phyloP scores from a whole-genome alignment of 2,329 filamentous ascomycete species.

The Fusarium foetens region DNA sequence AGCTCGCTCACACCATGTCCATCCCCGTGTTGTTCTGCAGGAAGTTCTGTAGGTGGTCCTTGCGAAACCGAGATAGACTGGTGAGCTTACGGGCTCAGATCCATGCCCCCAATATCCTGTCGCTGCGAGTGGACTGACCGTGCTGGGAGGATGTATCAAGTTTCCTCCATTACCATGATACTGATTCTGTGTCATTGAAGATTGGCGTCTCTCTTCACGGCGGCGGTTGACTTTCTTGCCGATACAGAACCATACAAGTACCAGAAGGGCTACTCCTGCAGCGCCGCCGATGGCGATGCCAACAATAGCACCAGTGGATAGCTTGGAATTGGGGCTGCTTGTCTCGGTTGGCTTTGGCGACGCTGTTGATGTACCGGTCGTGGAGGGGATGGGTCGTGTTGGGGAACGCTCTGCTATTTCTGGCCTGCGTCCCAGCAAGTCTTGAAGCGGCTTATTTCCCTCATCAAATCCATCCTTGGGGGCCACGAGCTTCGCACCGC shows the following conservation, averaged over 20 bases:
- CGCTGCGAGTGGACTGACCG: background rate
- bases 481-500: background rate
- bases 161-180: background rate
- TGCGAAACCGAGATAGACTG: background rate
- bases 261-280: rapidly evolving
- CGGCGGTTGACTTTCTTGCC: background rate
- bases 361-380: background rate
- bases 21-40: background rate
- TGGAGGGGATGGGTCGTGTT: background rate
- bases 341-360: background rate
- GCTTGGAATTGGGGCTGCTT: background rate
- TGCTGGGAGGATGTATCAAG: background rate
- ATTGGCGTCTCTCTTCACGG: background rate
- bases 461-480: background rate
- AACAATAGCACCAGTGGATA: background rate
- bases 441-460: background rate
- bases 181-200: background rate
- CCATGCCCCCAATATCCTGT: background rate
- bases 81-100: background rate
- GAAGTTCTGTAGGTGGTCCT: background rate
- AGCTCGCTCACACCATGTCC: background rate
- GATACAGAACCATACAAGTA: background rate
- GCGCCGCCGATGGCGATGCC: background rate
- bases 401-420: background rate
- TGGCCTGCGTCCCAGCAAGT: background rate